phyloP scores from a whole-genome alignment of 2,329 filamentous ascomycete species.

The Alternaria viburni region DNA sequence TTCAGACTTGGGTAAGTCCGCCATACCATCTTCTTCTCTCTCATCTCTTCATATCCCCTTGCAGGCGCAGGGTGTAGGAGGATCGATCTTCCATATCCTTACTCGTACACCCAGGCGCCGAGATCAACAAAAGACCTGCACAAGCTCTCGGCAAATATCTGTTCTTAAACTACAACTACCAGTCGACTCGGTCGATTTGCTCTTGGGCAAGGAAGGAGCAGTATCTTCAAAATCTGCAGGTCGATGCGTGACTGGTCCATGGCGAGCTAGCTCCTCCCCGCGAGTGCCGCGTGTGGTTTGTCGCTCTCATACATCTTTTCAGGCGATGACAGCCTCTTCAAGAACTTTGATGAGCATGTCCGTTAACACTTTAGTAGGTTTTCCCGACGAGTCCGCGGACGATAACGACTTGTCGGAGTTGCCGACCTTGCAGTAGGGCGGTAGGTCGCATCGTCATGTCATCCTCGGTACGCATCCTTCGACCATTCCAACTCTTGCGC shows the following conservation, averaged over 20 bases:
- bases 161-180: not conserved
- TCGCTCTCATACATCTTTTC: not conserved
- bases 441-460: not conserved
- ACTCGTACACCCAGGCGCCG: not conserved
- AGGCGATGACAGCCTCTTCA: not conserved
- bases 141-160: not conserved
- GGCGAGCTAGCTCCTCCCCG: not conserved
- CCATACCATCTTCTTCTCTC: too few species aligned
- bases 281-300: not conserved
- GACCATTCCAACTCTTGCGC: not conserved
- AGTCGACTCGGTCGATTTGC: not conserved
- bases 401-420: not conserved
- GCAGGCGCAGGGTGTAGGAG: not conserved
- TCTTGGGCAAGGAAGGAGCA: not conserved
- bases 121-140: conserved; percentile 2
- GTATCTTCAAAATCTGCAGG: not conserved
- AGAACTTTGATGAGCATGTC: not conserved
- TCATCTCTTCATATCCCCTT: too few species aligned
- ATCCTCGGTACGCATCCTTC: not conserved
- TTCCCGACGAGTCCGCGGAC: not conserved
- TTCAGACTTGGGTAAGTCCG: not conserved
- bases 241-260: not conserved
- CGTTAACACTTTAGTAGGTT: not conserved
- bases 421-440: not conserved
- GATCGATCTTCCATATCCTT: not conserved